Conservation (phyloP, 1,284 basidiomycete species). For the Stereum hirsutum region DNA sequence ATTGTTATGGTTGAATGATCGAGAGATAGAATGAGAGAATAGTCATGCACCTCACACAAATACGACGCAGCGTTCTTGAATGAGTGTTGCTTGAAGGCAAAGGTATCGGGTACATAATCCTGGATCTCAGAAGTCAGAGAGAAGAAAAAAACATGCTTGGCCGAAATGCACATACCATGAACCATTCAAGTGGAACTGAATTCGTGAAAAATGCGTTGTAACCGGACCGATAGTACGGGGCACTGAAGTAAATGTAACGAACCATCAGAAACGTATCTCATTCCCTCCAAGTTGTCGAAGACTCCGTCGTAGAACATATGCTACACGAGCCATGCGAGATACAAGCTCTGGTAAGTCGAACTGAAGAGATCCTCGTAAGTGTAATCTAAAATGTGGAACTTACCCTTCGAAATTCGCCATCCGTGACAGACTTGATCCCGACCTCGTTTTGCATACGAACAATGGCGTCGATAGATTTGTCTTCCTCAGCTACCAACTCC, state of each 20-base stretch:
- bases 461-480: conserved; percentile 32
- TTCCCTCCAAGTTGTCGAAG: conserved; percentile 56
- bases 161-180: conserved; percentile 21
- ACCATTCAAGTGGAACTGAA: conserved; percentile 23
- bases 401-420: conserved; percentile 37
- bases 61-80: conserved; percentile 37
- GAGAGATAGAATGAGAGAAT: conserved; percentile 3
- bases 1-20: conserved; percentile 1
- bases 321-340: conserved; percentile 21
- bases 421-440: conserved; percentile 36
- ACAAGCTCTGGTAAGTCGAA: neutral
- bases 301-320: conserved; percentile 51
- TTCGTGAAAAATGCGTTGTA: conserved; percentile 13
- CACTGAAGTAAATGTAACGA: conserved; percentile 14
- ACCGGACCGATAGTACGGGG: conserved; percentile 6
- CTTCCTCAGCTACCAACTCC: conserved; percentile 32
- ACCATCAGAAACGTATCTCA: conserved; percentile 47
- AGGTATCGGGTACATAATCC: conserved; percentile 33
- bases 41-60: conserved; percentile 36
- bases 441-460: conserved; percentile 30
- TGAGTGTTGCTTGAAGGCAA: conserved; percentile 27
- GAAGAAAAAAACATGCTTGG: neutral
- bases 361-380: too few relatives aligned
- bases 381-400: too few relatives aligned
- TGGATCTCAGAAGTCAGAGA: conserved; percentile 2